Evolutionary conservation across 495 filamentous ascomycete species (phyloP).

Genomic region (Xylaria sp.): DNA sequence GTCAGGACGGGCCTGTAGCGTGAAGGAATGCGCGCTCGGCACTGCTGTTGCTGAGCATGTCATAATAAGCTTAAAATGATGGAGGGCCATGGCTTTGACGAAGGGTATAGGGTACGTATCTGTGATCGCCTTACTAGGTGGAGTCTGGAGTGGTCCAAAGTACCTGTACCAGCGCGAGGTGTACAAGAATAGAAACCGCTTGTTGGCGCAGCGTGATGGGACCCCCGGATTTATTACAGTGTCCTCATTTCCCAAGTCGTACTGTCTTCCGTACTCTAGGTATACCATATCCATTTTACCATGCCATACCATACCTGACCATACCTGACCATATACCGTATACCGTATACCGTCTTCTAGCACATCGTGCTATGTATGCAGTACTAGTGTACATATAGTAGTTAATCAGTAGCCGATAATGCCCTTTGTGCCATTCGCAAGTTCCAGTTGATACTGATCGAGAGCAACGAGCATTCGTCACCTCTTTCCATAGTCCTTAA

Average conservation of each 20-base stretch:
- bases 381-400: no score
- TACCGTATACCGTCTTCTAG: neutral
- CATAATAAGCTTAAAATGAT: conserved; percentile 24
- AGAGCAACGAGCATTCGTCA: neutral
- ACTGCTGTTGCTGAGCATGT: neutral
- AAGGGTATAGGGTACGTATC: conserved; percentile 15
- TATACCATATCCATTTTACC: no score
- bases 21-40: neutral
- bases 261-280: no score
- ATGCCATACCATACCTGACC: no score
- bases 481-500: neutral
- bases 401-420: neutral
- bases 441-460: neutral
- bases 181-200: conserved; percentile 20
- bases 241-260: neutral
- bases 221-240: conserved; percentile 24
- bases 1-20: neutral
- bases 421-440: neutral
- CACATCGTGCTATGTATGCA: no score
- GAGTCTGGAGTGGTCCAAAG: neutral
- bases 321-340: neutral
- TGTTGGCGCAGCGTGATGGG: conserved; percentile 15
- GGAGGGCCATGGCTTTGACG: neutral
- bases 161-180: neutral
- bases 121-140: neutral